Base-by-base conservation (phyloP, 108 stramenopile species). In the Nitzschia sp. region DNA sequence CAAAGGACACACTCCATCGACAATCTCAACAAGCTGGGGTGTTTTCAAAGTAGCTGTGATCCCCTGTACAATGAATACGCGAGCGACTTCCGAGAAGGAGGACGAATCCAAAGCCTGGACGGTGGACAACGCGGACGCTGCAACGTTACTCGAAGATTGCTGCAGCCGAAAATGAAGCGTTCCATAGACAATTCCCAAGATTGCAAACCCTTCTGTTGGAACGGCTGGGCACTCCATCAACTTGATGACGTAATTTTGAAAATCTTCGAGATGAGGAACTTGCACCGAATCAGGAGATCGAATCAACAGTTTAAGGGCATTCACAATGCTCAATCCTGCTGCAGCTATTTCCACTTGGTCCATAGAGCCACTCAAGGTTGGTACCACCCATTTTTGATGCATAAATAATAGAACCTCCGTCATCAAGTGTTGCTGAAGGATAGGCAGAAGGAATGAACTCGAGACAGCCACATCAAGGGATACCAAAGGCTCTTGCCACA, bases 151-250 rank as follows among this genome's bases (percentile, higher is more conserved):
- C 46, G 46, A 17, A 48, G 14, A 15, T 48, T 15, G n/a, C 17
- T 15, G 17, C n/a, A 48, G 46, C 1, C n/a, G 2, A 46, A 75
- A 53, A 34, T 77, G 55, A 5, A 76, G 67, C 25, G 68, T 73
- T 12, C 67, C 75, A 69, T 76, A 76, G 25, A 76, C 53, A 25
- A 81, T 72, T 8, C 75, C 80, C 40, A 73, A 50, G 7, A 57
- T 73, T 22, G 66, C 72, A 46, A 73, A 70, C 11, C 55, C 70
- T 43, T 81, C 80, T 7, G 48, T 57, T 19, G 71, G 71, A 9
- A 73, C 21, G 20, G 52, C 56, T 8, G 69, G 62, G 39, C 67
- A 58, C 38, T 52, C 22, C 56, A 81, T 65, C 2, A 73, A 29
- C 1, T 20, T 8, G n/a, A 41, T 38, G 11, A 81, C 43, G 29